phyloP scores from a whole-genome alignment of 2,329 filamentous ascomycete genomes.

The Penicillium sp. region DNA sequence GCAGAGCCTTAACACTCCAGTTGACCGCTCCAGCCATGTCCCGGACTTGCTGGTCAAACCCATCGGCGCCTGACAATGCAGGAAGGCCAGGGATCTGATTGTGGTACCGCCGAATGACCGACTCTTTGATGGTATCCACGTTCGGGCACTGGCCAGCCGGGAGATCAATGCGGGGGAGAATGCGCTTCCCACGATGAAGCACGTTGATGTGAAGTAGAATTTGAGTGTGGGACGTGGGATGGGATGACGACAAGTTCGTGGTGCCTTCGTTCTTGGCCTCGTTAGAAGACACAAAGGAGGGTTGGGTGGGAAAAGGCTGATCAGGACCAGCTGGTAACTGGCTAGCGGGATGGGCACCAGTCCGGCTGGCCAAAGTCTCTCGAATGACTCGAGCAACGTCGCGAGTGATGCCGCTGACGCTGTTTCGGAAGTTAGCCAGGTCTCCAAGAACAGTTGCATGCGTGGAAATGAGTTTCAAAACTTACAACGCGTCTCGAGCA shows the following conservation, averaged over 20 bases:
- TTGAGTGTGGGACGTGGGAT: slow-evolving; percentile 11
- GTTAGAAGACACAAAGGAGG: slow-evolving; percentile 15
- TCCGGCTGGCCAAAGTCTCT: slow-evolving; percentile 28
- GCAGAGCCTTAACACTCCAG: slow-evolving; percentile 37
- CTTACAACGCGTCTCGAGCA: slow-evolving; percentile 40
- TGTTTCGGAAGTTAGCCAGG: slow-evolving; percentile 22
- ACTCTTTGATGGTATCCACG: slow-evolving; percentile 27
- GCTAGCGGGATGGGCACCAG: slow-evolving; percentile 9
- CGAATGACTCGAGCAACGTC: slow-evolving; percentile 40
- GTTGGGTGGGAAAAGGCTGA: slow-evolving; percentile 16
- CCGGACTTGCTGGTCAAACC: slow-evolving; percentile 12
- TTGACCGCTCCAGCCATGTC: slow-evolving; percentile 7
- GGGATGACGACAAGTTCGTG: background rate
- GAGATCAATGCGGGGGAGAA: slow-evolving; percentile 35
- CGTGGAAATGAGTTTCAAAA: background rate
- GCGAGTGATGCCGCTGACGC: slow-evolving; percentile 38
- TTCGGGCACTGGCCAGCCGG: slow-evolving; percentile 32
- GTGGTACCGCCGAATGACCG: slow-evolving; percentile 27
- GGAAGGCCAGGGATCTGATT: slow-evolving; percentile 26
- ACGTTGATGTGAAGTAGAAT: slow-evolving; percentile 36
- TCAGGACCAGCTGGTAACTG: slow-evolving; percentile 5
- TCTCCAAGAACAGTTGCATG: background rate
- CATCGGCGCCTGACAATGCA: slow-evolving; percentile 6
- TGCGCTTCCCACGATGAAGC: slow-evolving; percentile 34
- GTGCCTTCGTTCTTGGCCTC: background rate